phyloP scores from a whole-genome alignment of 225 moss, liverwort and hornwort species.

The Takakia lepidozioides region DNA sequence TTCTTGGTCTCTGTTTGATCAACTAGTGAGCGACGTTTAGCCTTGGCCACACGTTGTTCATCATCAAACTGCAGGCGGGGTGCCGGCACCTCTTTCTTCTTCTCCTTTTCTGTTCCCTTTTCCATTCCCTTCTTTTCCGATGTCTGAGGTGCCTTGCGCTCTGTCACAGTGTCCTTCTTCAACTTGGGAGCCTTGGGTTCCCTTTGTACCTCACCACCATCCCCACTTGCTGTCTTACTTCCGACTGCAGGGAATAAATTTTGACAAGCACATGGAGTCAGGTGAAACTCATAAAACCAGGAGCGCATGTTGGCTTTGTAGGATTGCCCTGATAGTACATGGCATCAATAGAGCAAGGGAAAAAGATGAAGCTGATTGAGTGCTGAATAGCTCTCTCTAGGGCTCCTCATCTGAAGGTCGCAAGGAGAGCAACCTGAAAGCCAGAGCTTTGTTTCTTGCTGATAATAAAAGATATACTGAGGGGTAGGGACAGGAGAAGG shows the following conservation, averaged over 20 bases:
- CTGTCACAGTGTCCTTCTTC: conserved; percentile 37
- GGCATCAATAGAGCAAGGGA: too few species aligned
- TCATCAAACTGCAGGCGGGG: conserved; percentile 92
- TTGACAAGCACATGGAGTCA: too few species aligned
- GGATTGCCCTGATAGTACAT: too few species aligned
- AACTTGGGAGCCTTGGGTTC: conserved; percentile 35
- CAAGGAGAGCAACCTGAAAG: too few species aligned
- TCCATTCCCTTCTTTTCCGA: conserved; percentile 44
- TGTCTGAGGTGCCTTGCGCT: conserved; percentile 28
- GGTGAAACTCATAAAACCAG: too few species aligned
- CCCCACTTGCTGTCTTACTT: conserved; percentile 23
- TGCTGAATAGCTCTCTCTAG: too few species aligned
- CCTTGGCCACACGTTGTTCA: conserved; percentile 77
- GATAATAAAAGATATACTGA: too few species aligned
- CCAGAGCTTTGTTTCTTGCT: too few species aligned
- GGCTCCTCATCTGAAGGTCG: too few species aligned
- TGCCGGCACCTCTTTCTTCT: conserved; percentile 81
- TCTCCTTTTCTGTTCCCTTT: conserved; percentile 70
- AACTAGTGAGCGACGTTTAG: conserved; percentile 65
- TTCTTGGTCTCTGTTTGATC: conserved; percentile 97
- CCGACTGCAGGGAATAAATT: conserved; percentile 7
- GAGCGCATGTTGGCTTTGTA: too few species aligned
- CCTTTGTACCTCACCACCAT: conserved; percentile 19
- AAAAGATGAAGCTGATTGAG: too few species aligned
- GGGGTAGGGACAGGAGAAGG: too few species aligned